Evolutionary conservation across 2,329 filamentous ascomycete species (phyloP).

Genomic region (Epichloe sylvatica): DNA sequence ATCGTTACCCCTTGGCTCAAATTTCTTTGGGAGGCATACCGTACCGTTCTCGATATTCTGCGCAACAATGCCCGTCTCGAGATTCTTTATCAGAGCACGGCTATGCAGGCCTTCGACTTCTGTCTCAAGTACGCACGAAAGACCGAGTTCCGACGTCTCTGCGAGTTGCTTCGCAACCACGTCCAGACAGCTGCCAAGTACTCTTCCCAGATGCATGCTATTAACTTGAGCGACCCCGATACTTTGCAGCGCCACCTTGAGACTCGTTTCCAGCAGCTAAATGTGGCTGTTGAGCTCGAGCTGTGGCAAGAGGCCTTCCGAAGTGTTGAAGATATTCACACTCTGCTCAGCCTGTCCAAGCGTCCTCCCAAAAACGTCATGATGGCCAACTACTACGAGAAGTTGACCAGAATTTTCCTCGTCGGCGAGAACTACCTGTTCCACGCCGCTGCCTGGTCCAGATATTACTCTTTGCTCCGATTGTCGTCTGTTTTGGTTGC

Average conservation of each 20-base stretch:
- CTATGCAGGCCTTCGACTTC: conserved; percentile 96
- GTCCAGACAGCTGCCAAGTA: conserved; percentile 99
- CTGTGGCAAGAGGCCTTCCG: conserved; percentile 99
- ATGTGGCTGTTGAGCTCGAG: conserved; percentile 94
- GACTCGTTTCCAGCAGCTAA: conserved; percentile 95
- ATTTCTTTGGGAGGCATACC: conserved; percentile 98
- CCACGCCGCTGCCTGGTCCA: conserved; percentile 93
- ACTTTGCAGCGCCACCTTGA: conserved; percentile 94
- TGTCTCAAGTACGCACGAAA: conserved; percentile 96
- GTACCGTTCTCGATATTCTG: conserved; percentile 93
- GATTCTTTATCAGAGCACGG: conserved; percentile 95
- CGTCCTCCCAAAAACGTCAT: conserved; percentile 96
- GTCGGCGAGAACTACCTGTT: conserved; percentile 99
- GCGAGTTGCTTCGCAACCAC: conserved; percentile 95
- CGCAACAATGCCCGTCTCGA: conserved; percentile 98
- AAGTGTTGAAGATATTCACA: conserved; percentile 97
- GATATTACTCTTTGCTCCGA: conserved; percentile 92
- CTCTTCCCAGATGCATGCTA: conserved; percentile 96
- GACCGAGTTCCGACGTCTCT: conserved; percentile 97
- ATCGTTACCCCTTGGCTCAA: conserved; percentile 99
- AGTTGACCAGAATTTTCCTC: conserved; percentile 94
- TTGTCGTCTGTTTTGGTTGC: conserved; percentile 76
- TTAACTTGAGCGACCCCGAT: conserved; percentile 95
- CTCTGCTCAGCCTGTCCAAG: conserved; percentile 92
- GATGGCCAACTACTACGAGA: conserved; percentile 99